A percentile compares a stretch with the other conserved stretches of the same genome.
These are phyloP conservation scores for Shiraia bambusicola DNA, from an alignment of 2,329 filamentous ascomycete species.

Conservation along the genomic window DNA sequence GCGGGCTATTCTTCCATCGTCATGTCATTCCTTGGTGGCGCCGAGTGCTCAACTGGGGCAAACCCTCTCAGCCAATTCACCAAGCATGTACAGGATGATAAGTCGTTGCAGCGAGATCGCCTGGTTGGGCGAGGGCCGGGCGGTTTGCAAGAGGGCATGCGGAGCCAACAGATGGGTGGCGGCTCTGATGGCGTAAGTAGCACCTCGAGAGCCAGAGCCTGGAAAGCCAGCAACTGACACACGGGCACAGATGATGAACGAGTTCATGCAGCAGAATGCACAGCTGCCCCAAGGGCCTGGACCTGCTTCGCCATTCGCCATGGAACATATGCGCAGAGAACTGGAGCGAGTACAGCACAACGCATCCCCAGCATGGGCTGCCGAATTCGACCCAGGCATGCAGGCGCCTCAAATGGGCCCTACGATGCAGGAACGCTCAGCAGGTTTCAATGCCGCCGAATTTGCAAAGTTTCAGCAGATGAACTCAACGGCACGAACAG, in stretches of 20 bases:
- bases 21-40: constrained; percentile 95
- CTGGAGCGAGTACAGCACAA: constrained; percentile 58
- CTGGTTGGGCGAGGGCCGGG: constrained; percentile 74
- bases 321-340: constrained; percentile 67
- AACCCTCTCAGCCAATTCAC: constrained; percentile 97
- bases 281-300: constrained; percentile 58
- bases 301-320: constrained; percentile 60
- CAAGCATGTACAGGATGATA: constrained; percentile 96
- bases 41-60: constrained; percentile 93
- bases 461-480: constrained; percentile 81
- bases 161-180: constrained; percentile 67
- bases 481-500: constrained; percentile 58
- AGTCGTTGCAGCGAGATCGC: constrained; percentile 87
- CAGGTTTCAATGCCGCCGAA: constrained; percentile 74
- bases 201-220: not conserved
- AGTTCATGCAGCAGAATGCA: constrained; percentile 80
- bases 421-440: constrained; percentile 60
- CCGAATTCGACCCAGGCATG: constrained; percentile 62
- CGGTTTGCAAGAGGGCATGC: constrained; percentile 73
- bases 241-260: constrained; percentile 76
- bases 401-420: constrained; percentile 69
- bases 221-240: constrained; percentile 28
- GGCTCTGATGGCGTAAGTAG: constrained; percentile 62
- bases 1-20: constrained; percentile 18
- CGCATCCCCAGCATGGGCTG: constrained; percentile 62